These are phyloP conservation scores for Rehmannia glutinosa DNA, from an alignment of 257 asterid species.

Conservation along the genomic window DNA sequence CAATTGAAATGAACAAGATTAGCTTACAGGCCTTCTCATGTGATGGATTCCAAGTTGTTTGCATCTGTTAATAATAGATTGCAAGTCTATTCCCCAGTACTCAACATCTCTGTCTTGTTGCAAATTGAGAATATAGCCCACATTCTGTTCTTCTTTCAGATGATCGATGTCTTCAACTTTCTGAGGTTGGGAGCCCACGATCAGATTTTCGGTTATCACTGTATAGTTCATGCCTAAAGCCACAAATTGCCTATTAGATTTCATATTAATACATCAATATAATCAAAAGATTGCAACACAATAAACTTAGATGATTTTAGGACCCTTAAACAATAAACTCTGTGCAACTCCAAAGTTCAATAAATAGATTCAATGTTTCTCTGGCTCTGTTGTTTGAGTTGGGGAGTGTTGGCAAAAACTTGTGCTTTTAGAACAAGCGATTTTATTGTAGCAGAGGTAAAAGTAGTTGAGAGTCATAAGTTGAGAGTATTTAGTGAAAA, in stretches of 20 bases:
- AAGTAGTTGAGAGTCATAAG: too few species aligned
- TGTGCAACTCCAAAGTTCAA: neutral
- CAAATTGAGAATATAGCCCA: slow-evolving; percentile 74
- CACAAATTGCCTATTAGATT: slow-evolving; percentile 17
- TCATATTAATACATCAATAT: neutral
- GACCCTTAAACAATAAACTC: neutral
- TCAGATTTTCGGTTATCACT: slow-evolving; percentile 70
- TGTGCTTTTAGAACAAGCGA: too few species aligned
- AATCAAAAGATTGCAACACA: neutral
- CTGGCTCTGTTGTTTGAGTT: too few species aligned
- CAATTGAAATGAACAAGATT: slow-evolving; percentile 7
- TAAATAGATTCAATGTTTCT: too few species aligned
- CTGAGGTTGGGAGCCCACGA: slow-evolving; percentile 97
- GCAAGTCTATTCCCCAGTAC: slow-evolving; percentile 80
- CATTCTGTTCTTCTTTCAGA: slow-evolving; percentile 64
- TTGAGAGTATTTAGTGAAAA: too few species aligned
- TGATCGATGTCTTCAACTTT: slow-evolving; percentile 79
- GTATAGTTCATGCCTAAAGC: slow-evolving; percentile 91
- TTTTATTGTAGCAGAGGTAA: too few species aligned
- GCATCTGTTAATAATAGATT: slow-evolving; percentile 58
- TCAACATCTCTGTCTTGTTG: slow-evolving; percentile 86
- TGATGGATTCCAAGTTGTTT: slow-evolving; percentile 60
- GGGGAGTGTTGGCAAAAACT: too few species aligned
- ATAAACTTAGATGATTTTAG: neutral
- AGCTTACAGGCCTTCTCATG: slow-evolving; percentile 97